These are phyloP conservation scores for Punica granatum DNA, from an alignment of 345 rosid species.

Conservation along the genomic window DNA sequence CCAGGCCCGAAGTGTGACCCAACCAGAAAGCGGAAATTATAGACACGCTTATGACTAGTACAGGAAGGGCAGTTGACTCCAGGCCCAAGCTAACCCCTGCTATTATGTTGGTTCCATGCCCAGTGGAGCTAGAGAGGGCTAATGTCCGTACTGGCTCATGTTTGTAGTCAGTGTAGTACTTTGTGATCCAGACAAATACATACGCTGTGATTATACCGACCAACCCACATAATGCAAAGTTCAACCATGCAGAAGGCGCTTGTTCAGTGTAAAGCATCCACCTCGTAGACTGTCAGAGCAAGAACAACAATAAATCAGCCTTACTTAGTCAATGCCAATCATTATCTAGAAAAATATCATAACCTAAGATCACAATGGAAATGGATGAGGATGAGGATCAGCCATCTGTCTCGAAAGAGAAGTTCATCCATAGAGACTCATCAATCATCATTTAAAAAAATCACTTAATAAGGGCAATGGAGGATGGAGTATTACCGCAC, in stretches of 20 bases:
- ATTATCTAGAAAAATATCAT: slow-evolving; percentile 7
- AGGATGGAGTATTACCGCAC: slow-evolving; percentile 52
- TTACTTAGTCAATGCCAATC: not conserved
- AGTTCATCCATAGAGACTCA: not conserved
- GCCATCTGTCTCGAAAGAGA: not conserved
- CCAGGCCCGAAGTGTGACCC: slow-evolving; percentile 87
- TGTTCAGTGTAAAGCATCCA: slow-evolving; percentile 96
- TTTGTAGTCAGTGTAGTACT: slow-evolving; percentile 98
- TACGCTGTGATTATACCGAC: slow-evolving; percentile 97
- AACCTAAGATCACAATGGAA: not conserved
- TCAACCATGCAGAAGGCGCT: slow-evolving; percentile 99
- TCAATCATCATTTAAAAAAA: not conserved
- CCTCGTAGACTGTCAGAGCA: slow-evolving; percentile 64
- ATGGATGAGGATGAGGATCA: slow-evolving; percentile 9
- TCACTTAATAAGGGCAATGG: not conserved
- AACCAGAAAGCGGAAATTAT: slow-evolving; percentile 88
- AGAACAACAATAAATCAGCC: slow-evolving; percentile 3
- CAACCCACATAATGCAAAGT: slow-evolving; percentile 88
- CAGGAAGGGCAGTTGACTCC: slow-evolving; percentile 98
- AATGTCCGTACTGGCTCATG: slow-evolving; percentile 87
- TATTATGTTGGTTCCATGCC: slow-evolving; percentile 97
- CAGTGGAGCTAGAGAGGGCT: slow-evolving; percentile 96
- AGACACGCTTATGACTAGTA: slow-evolving; percentile 76
- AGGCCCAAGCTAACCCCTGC: slow-evolving; percentile 99
- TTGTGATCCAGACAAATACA: slow-evolving; percentile 82